Evolutionary conservation across 2,329 filamentous ascomycete genomes (phyloP).

Genomic region (Emydomyces testavorans): DNA sequence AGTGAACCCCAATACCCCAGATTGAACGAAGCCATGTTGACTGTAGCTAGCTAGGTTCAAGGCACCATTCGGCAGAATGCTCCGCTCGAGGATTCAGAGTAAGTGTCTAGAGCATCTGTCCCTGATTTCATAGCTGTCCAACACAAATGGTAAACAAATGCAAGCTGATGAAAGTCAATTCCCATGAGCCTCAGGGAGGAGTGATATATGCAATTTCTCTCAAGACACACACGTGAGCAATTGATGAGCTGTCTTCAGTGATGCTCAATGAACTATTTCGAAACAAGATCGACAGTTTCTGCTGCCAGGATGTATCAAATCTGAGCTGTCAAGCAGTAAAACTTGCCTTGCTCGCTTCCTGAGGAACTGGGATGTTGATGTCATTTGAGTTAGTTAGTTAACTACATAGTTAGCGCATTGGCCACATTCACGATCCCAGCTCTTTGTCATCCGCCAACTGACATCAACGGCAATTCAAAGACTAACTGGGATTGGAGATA

Average conservation of each 20-base stretch:
- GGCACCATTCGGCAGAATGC: background rate
- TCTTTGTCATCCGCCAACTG: constrained; percentile 1
- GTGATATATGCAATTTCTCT: too few relatives aligned
- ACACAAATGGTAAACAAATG: too few relatives aligned
- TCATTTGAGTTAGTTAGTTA: too few relatives aligned
- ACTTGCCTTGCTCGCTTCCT: constrained; percentile 5
- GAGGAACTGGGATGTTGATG: background rate
- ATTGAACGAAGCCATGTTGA: constrained; percentile 1
- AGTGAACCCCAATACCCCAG: background rate
- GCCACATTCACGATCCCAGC: too few relatives aligned
- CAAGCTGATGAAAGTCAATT: too few relatives aligned
- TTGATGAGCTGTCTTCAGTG: background rate
- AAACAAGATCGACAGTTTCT: too few relatives aligned
- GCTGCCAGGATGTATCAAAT: background rate
- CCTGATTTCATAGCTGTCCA: background rate
- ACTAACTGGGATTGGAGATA: background rate
- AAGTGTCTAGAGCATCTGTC: background rate
- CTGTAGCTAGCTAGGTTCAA: background rate
- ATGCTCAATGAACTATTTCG: too few relatives aligned
- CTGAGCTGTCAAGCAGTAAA: background rate
- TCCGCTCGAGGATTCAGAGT: background rate
- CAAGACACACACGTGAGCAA: too few relatives aligned
- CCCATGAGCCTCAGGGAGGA: too few relatives aligned
- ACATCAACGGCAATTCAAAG: background rate
- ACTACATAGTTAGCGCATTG: background rate